phyloP scores from a whole-genome alignment of 2,329 filamentous ascomycete species.

The Hypoxylon sp. region DNA sequence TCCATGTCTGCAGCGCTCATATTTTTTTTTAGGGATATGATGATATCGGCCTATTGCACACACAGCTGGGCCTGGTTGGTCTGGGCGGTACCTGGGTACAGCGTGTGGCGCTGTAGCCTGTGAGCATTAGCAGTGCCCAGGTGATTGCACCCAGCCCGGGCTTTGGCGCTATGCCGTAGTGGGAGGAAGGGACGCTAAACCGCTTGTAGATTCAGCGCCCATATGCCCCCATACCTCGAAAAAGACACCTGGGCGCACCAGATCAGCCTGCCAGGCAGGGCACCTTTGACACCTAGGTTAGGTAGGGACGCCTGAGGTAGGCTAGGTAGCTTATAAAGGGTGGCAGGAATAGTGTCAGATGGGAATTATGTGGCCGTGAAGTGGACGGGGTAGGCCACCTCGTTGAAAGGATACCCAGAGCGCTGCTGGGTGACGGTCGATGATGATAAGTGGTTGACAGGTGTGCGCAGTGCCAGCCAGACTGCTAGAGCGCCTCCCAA shows the following conservation, averaged over 20 bases:
- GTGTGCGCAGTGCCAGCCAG: not conserved
- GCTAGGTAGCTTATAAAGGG: too few relatives aligned
- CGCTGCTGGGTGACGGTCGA: constrained; percentile 12
- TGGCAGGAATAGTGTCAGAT: too few relatives aligned
- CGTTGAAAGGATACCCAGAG: constrained; percentile 17
- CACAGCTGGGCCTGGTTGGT: too few relatives aligned
- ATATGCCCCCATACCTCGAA: not conserved
- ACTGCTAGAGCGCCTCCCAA: too few relatives aligned
- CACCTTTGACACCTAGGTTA: too few relatives aligned
- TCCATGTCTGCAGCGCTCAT: constrained; percentile 40
- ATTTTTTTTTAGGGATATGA: constrained; percentile 8
- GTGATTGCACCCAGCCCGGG: too few relatives aligned
- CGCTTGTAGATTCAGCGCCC: not conserved
- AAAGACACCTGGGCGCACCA: not conserved
- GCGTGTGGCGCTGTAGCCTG: constrained; percentile 24
- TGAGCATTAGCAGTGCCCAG: constrained; percentile 25
- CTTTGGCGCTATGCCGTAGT: constrained; percentile 11
- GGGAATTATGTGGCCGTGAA: constrained; percentile 43
- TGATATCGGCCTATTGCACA: not conserved
- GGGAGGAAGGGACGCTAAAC: not conserved
- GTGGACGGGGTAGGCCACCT: constrained; percentile 44
- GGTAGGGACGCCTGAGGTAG: too few relatives aligned
- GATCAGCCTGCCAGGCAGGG: not conserved
- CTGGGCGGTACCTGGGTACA: too few relatives aligned
- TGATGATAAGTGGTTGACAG: constrained; percentile 30